A percentile compares a stretch with the other conserved stretches of the same genome.
These are phyloP conservation scores for Emmonsiellopsis sp. DNA, from an alignment of 2,329 filamentous ascomycete genomes.

Conservation along the genomic window DNA sequence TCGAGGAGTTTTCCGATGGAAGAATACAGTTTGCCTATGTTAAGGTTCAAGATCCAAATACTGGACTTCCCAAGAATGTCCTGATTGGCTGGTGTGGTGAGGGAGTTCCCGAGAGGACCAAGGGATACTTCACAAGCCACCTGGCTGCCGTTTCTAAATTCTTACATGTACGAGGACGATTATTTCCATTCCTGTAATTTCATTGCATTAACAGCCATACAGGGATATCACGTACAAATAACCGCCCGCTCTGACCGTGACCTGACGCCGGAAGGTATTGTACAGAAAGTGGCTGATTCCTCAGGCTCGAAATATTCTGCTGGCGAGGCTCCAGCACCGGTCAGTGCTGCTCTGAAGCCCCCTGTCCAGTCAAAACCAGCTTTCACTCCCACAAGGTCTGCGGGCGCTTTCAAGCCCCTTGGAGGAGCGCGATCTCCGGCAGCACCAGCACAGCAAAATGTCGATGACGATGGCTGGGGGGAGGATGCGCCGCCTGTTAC, in stretches of 20 bases:
- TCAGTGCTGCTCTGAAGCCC: conserved; percentile 42
- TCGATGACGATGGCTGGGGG: conserved; percentile 88
- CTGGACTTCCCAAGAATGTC: conserved; percentile 77
- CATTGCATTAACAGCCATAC: conserved; percentile 8
- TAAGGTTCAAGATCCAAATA: conserved; percentile 94
- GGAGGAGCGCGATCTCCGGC: conserved; percentile 48
- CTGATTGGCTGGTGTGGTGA: conserved; percentile 96
- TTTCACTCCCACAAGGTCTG: conserved; percentile 67
- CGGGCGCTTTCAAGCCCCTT: conserved; percentile 58
- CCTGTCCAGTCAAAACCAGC: conserved; percentile 82
- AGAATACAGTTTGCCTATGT: conserved; percentile 94
- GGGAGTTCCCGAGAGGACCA: conserved; percentile 94
- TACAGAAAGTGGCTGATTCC: conserved; percentile 89
- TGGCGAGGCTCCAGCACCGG: conserved; percentile 49
- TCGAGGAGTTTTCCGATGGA: conserved; percentile 95
- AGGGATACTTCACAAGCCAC: conserved; percentile 97
- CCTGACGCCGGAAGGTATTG: conserved; percentile 75
- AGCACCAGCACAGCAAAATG: conserved; percentile 43
- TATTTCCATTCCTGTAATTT: not conserved
- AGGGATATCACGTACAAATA: conserved; percentile 94
- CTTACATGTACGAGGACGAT: conserved; percentile 54
- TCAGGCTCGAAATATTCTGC: conserved; percentile 90
- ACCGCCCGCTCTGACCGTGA: conserved; percentile 88
- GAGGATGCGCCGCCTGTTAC: conserved; percentile 85
- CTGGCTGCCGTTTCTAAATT: conserved; percentile 81